phyloP scores from a whole-genome alignment of 768 basidiomycete species.

The Hypsizygus marmoreus region DNA sequence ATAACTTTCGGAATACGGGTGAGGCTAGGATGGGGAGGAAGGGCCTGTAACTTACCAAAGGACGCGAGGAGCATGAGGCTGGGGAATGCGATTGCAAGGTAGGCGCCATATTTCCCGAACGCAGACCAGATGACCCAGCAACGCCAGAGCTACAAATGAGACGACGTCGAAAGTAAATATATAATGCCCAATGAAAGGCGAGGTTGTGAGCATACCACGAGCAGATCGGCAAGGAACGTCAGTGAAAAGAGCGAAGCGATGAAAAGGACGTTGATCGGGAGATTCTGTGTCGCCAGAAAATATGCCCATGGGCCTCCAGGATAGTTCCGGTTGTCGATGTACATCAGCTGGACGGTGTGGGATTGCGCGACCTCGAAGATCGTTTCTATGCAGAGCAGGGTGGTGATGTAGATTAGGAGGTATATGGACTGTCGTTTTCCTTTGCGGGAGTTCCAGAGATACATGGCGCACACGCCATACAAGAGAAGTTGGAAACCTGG shows the following conservation, averaged over 20 bases:
- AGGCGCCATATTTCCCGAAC: constrained; percentile 31
- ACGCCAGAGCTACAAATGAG: constrained; percentile 39
- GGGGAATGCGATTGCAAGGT: constrained; percentile 37
- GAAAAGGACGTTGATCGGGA: constrained; percentile 38
- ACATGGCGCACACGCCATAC: constrained; percentile 28
- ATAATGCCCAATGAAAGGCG: not conserved
- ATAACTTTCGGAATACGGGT: constrained; percentile 27
- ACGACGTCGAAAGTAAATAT: not conserved
- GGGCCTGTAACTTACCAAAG: constrained; percentile 33
- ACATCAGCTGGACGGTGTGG: constrained; percentile 34
- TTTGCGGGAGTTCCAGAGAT: constrained; percentile 33
- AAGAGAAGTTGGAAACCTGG: constrained; percentile 33
- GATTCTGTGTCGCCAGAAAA: constrained; percentile 37
- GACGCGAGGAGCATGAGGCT: constrained; percentile 37
- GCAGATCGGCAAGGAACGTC: constrained; percentile 41
- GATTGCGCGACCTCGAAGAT: constrained; percentile 36
- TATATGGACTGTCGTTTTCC: constrained; percentile 21
- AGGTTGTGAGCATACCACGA: constrained; percentile 35
- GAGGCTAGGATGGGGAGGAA: not conserved
- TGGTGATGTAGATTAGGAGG: constrained; percentile 33
- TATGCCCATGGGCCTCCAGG: constrained; percentile 38
- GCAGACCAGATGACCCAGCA: constrained; percentile 49
- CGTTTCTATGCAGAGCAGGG: constrained; percentile 32
- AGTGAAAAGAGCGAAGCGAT: constrained; percentile 37
- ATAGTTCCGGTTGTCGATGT: constrained; percentile 36